These are phyloP conservation scores for Clarkia xantiana DNA, from an alignment of 345 rosid species.

Conservation along the genomic window DNA sequence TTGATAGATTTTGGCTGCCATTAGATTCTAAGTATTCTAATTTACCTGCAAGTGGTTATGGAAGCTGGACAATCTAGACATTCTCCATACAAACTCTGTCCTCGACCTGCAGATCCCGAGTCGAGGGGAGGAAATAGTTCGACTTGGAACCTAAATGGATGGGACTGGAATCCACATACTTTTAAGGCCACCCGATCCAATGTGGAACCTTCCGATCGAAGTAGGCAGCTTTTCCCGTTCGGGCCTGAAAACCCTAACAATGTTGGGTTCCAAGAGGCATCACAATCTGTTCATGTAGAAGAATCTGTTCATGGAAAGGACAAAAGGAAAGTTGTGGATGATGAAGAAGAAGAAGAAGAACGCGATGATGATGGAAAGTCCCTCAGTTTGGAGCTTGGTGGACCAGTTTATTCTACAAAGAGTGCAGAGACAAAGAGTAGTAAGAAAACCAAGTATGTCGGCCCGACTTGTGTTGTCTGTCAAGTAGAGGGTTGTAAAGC, in stretches of 20 bases:
- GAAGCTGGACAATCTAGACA: no score
- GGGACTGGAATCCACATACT: no score
- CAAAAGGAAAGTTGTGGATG: conserved; percentile 31
- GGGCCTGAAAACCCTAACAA: conserved; percentile 15
- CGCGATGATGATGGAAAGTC: conserved; percentile 21
- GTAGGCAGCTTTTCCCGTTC: conserved; percentile 32
- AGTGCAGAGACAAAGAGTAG: conserved; percentile 32
- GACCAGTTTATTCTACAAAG: conserved; percentile 19
- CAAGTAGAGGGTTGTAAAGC: conserved; percentile 58
- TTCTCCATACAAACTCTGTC: no score
- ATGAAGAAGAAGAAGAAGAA: conserved; percentile 18
- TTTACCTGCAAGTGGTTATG: no score
- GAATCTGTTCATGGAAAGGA: conserved; percentile 23
- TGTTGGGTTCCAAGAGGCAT: conserved; percentile 21
- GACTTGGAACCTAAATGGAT: no score
- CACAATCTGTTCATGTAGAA: conserved; percentile 29
- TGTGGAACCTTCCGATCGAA: neutral
- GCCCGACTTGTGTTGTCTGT: conserved; percentile 34
- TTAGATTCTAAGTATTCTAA: no score
- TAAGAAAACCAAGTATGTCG: conserved; percentile 39
- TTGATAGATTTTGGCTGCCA: no score
- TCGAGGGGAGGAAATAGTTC: no score
- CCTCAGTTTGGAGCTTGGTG: conserved; percentile 41
- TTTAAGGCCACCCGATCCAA: no score
- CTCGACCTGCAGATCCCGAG: no score